Percentiles rank a stretch among this genome's conserved stretches.
These are phyloP conservation scores for Chamaecyparis obtusa DNA, from an alignment of 75 land plant species.

Conservation along the genomic window DNA sequence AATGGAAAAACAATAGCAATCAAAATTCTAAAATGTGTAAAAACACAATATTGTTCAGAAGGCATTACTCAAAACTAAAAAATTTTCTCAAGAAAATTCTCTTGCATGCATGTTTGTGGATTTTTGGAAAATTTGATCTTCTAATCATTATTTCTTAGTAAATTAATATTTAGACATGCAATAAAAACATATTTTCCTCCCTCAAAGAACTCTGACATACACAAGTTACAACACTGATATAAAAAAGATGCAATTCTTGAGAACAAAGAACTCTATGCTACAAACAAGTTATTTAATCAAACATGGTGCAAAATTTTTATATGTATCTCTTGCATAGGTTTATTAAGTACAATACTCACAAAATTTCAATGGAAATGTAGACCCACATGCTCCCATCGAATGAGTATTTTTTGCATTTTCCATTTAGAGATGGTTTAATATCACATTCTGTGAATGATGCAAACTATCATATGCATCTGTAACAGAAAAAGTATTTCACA, in stretches of 20 bases:
- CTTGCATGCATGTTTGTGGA: not conserved
- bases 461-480: slow-evolving; percentile 46
- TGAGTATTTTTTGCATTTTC: slow-evolving; percentile 65
- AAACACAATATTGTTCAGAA: not conserved
- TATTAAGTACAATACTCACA: slow-evolving; percentile 89
- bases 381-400: slow-evolving; percentile 76
- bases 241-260: not conserved
- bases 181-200: not conserved
- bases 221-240: not conserved
- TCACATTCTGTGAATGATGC: slow-evolving; percentile 78
- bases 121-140: not conserved
- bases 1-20: too few species aligned
- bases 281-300: slow-evolving; percentile 5
- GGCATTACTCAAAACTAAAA: not conserved
- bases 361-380: slow-evolving; percentile 81
- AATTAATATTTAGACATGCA: not conserved
- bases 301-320: not conserved
- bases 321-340: slow-evolving; percentile 61
- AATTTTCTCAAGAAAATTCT: not conserved
- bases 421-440: too few species aligned
- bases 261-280: not conserved
- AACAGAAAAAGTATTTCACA: slow-evolving; percentile 49
- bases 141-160: not conserved
- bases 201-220: not conserved
- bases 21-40: too few species aligned